Conservation (phyloP, 345 rosid genomes). For the Eucalyptus marginata region DNA sequence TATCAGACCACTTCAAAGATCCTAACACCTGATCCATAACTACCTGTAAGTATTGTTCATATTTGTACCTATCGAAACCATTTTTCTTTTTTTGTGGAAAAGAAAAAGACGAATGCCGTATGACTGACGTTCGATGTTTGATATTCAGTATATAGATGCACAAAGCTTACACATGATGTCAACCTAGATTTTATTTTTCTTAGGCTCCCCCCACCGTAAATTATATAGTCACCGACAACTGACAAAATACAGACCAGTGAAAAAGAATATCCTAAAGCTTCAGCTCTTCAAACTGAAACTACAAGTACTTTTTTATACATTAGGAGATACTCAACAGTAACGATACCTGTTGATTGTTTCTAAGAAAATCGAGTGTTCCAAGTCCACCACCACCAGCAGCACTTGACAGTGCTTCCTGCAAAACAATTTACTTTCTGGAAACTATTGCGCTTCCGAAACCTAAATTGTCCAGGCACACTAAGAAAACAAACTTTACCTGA, state of each 20-base stretch:
- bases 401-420: slow-evolving; percentile 62
- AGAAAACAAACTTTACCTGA: slow-evolving; percentile 35
- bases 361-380: slow-evolving; percentile 86
- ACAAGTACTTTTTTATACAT: neutral
- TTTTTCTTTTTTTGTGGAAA: neutral
- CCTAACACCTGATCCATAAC: neutral
- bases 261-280: neutral
- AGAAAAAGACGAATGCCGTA: neutral
- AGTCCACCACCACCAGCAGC: slow-evolving; percentile 55
- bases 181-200: neutral
- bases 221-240: neutral
- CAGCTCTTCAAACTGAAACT: neutral
- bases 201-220: neutral
- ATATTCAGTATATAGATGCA: neutral
- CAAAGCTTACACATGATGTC: neutral
- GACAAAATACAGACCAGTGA: neutral
- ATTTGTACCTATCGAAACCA: neutral
- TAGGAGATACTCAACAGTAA: neutral
- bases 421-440: neutral
- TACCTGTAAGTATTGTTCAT: neutral
- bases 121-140: neutral
- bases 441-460: neutral
- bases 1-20: neutral
- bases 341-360: slow-evolving; percentile 81
- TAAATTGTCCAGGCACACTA: neutral